Evolutionary conservation across 176 grass and related monocot species (phyloP).

Genomic region (Tillandsia fasciculata): DNA sequence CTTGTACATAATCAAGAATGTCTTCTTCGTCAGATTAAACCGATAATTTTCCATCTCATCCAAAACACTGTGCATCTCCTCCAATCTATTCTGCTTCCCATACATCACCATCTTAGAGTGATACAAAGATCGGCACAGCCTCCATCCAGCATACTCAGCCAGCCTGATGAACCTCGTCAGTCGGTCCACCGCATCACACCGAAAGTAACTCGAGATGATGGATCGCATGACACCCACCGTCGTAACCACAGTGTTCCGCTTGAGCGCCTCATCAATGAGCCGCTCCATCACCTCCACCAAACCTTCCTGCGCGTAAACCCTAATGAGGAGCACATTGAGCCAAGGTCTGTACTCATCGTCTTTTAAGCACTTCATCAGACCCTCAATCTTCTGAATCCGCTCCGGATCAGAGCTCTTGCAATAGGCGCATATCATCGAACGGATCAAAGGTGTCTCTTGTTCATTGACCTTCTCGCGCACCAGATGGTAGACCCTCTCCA

Average conservation of each 20-base stretch:
- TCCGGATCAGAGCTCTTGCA: constrained; percentile 41
- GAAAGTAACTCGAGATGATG: constrained; percentile 60
- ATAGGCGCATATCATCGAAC: constrained; percentile 78
- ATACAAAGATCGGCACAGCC: constrained; percentile 68
- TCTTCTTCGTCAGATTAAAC: constrained; percentile 68
- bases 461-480: constrained; percentile 26
- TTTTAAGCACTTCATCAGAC: constrained; percentile 44
- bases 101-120: constrained; percentile 98
- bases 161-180: constrained; percentile 47
- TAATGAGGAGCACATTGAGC: constrained; percentile 80
- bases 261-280: constrained; percentile 54
- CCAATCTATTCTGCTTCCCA: constrained; percentile 45
- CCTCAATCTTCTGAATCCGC: constrained; percentile 64
- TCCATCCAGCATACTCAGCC: constrained; percentile 67
- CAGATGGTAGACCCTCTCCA: constrained; percentile 63
- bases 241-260: constrained; percentile 39
- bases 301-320: constrained; percentile 59
- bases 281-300: constrained; percentile 67
- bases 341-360: constrained; percentile 62
- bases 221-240: constrained; percentile 42
- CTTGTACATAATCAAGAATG: constrained; percentile 78
- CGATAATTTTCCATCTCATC: constrained; percentile 66
- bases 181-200: constrained; percentile 39
- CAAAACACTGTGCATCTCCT: constrained; percentile 67
- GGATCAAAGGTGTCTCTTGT: constrained; percentile 32